Evolutionary conservation across 2,329 filamentous ascomycete species (phyloP), one percentile per base, ranked within the genome.

Genomic region (Mycosphaerelloides madeirae): DNA sequence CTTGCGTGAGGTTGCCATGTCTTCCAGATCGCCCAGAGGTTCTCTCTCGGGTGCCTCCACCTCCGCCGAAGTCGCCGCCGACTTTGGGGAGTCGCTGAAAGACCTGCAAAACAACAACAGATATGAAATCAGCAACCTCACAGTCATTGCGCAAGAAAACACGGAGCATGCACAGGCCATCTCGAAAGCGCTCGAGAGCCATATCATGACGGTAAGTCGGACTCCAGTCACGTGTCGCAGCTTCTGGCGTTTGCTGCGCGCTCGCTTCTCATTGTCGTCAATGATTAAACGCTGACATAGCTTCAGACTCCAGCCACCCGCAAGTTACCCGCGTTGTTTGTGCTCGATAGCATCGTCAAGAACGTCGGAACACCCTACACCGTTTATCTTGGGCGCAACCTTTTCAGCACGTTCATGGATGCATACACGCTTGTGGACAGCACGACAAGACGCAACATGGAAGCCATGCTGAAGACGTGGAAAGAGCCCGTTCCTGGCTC

Each of bases 301-400:
- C 32, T 14, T 15, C 69, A 98, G 93, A 87, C 85, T 43, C 80
- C 88, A 35, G 89, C 93, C 31, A 78, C 81, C 49, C 90, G 89
- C 67, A 98, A 97, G 64, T 75, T 98, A 2, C 90, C 93, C 14
- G 88, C 93, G n/a, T 77, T 98, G 20, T 98, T 97, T 69, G 87
- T 98, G 54, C 83, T 98, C 62, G 93, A 98, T 70, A 97, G 91
- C 13, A 91, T 98, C 50, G 90, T 95, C 64, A 98, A 98, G 70
- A 97, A 98, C 73, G 89, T 98, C 50, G 93, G 93, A 49, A 96
- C 91, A 1, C 93, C 93, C 6, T 98, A 98, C 68, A 97, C 91
- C 0, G 77, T 97, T 11, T 97, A 95, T 66, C 85, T 98, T 54
- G 88, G 90, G 41, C 84, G 87, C 31, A 91, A 91, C 61, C 79